These are phyloP conservation scores for Irpex rosettiformis DNA, from an alignment of 1,284 basidiomycete genomes.

Conservation along the genomic window DNA sequence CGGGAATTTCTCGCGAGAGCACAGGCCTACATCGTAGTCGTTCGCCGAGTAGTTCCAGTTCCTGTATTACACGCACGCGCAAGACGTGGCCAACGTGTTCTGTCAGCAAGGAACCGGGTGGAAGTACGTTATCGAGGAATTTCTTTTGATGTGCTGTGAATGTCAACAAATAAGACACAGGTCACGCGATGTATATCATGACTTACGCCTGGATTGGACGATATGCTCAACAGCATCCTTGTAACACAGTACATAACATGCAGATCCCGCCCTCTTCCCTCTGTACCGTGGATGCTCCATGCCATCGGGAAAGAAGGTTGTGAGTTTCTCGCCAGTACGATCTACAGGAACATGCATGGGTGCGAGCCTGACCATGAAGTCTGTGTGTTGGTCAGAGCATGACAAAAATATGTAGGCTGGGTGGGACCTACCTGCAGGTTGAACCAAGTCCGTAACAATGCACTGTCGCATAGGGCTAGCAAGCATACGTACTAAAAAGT, in stretches of 20 bases:
- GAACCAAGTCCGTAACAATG: constrained; percentile 40
- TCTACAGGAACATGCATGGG: constrained; percentile 38
- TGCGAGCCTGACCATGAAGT: constrained; percentile 64
- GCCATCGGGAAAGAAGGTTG: constrained; percentile 57
- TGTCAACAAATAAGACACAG: neutral
- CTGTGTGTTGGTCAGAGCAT: constrained; percentile 30
- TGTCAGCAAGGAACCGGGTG: constrained; percentile 34
- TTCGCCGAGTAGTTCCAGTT: constrained; percentile 55
- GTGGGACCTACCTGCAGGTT: constrained; percentile 52
- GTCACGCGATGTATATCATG: constrained; percentile 5
- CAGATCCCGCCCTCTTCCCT: constrained; percentile 39
- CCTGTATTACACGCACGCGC: constrained; percentile 69
- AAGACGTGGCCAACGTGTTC: constrained; percentile 61
- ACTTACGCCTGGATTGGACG: constrained; percentile 15
- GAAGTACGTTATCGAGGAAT: constrained; percentile 16
- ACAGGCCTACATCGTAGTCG: constrained; percentile 32
- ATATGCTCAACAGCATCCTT: constrained; percentile 40
- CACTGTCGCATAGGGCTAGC: constrained; percentile 59
- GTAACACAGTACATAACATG: constrained; percentile 55
- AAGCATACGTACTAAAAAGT: constrained; percentile 69
- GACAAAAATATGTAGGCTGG: neutral
- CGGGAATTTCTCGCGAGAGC: constrained; percentile 23
- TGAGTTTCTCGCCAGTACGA: constrained; percentile 13
- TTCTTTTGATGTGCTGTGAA: neutral
- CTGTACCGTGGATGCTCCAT: constrained; percentile 63